Evolutionary conservation across 306 rosid species (phyloP).

Genomic region (Ammopiptanthus mongolicus): DNA sequence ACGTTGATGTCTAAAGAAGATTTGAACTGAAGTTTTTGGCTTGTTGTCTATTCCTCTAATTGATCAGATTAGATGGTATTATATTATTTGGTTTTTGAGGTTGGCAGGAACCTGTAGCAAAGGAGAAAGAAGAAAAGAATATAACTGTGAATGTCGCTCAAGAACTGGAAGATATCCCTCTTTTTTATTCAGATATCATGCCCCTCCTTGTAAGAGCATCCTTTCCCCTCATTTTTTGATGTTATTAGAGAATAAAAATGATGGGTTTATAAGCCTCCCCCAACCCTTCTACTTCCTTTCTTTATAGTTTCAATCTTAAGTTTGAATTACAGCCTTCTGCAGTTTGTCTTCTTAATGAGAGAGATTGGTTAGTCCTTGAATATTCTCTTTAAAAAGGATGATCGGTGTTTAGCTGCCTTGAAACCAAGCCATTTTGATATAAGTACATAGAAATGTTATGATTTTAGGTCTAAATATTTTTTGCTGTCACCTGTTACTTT

Average conservation of each 20-base stretch:
- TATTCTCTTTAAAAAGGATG: neutral
- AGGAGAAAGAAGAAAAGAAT: conserved; percentile 70
- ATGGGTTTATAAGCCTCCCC: neutral
- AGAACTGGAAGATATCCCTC: conserved; percentile 70
- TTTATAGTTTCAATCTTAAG: neutral
- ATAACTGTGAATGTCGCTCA: neutral
- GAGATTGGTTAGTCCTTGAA: neutral
- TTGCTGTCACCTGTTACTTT: neutral
- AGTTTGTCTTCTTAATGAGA: neutral
- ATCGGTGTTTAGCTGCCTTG: neutral
- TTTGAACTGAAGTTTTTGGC: neutral
- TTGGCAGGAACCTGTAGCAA: conserved; percentile 61
- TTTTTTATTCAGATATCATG: conserved; percentile 89
- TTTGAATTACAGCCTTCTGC: neutral
- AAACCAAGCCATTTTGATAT: neutral
- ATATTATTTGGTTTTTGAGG: conserved; percentile 1
- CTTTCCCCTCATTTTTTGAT: neutral
- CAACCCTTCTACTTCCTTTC: neutral
- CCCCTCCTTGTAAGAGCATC: conserved; percentile 74
- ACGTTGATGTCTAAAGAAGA: neutral
- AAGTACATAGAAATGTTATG: neutral
- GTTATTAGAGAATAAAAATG: neutral
- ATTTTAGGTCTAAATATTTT: neutral
- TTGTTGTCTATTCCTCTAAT: neutral
- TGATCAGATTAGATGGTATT: neutral